Evolutionary conservation across 352 stramenopile genomes (phyloP), one percentile per base, ranked within the genome.

Genomic region (Pythium biforme): DNA sequence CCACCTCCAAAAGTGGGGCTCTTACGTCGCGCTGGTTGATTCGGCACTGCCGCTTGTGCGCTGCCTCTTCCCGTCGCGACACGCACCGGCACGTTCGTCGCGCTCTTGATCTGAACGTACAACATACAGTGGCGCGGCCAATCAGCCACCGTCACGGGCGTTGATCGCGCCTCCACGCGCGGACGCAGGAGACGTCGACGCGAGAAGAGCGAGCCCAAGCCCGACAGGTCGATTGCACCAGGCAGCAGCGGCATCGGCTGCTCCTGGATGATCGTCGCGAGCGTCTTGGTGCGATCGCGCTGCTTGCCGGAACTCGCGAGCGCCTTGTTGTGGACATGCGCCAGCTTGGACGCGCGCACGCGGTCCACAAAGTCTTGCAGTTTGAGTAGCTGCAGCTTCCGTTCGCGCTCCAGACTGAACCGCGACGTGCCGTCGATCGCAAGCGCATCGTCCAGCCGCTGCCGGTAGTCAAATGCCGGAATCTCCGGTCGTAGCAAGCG

Each of bases 61-160:
- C 3, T 12, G 14, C 33, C 25, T 39, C 29, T 7, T 41, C 27
- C 23, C 22, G 53, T 45, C 34, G 50, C 19, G 20, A 86, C 50
- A 9, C 83, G 79, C 20, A 90, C 67, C 0, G 88, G 88, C 1
- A 95, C 72, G 54, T 96, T 96, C 9, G 67, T 72, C 2, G 78
- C 87, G 14, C 85, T 77, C 41, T 94, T 83, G 20, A 97, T 68
- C 56, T 97, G 90, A 9, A 96, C 71, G 53, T 95, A 92, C 25
- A 97, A 52, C 4, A 74, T 78, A 48, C 86, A 95, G 22, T 83
- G 62, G 22, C 64, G 79, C 3, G 82, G 83, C 76, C 76, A 89
- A 33, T 90, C 77, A 3, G 66, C 74, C n/a, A 71, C 54, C 22
- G 62, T 69, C 50, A 46, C 49, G 33, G 72, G 72, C 22, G 58